Percentiles rank a stretch among this genome's conserved stretches.
Evolutionary conservation across 768 basidiomycete species (phyloP).

Genomic region (Tricholoma sp.): DNA sequence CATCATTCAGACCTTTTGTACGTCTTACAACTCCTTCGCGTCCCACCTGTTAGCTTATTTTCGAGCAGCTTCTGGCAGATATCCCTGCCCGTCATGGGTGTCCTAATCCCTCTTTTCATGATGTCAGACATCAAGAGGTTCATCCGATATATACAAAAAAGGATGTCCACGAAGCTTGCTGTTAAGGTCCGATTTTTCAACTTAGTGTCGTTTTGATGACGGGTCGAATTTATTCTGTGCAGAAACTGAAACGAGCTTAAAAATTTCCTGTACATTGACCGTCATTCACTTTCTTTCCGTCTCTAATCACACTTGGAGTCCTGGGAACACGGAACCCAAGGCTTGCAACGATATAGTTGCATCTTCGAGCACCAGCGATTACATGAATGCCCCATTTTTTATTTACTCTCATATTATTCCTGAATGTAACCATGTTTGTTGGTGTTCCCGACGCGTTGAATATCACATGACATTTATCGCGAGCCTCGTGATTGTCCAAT

Average conservation of each 20-base stretch:
- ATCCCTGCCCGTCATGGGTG: conserved; percentile 54
- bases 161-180: conserved; percentile 26
- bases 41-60: not conserved
- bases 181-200: conserved; percentile 28
- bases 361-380: too few relatives aligned
- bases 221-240: not conserved
- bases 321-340: not conserved
- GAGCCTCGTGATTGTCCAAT: not conserved
- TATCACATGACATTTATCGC: not conserved
- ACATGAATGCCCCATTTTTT: too few relatives aligned
- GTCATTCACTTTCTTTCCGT: not conserved
- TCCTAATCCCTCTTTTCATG: conserved; percentile 54
- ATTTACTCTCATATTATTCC: too few relatives aligned
- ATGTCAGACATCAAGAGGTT: conserved; percentile 45
- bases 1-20: conserved; percentile 42
- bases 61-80: conserved; percentile 62
- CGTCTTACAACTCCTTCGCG: conserved; percentile 15
- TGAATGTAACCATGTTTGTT: too few relatives aligned
- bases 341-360: too few relatives aligned
- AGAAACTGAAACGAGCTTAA: conserved; percentile 1
- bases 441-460: not conserved
- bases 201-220: not conserved
- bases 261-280: not conserved
- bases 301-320: not conserved
- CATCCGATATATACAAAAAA: conserved; percentile 44